Evolutionary conservation across 306 rosid genomes (phyloP).

Genomic region (Prunus mume): DNA sequence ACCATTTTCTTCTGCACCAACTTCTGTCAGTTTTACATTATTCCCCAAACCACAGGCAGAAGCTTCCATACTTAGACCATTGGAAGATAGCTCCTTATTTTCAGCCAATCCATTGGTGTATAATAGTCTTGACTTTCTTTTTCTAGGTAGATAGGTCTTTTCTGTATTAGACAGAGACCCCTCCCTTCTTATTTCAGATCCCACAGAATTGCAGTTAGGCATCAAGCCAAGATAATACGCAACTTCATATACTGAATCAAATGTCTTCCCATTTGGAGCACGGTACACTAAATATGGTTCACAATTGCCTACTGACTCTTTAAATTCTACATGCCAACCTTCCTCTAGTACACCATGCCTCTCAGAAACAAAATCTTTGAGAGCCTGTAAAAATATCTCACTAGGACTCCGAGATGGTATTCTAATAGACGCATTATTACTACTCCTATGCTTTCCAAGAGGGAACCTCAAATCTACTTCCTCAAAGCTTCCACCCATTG

Average conservation of each 20-base stretch:
- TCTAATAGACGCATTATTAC: constrained; percentile 49
- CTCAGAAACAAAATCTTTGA: constrained; percentile 80
- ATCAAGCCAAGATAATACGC: constrained; percentile 81
- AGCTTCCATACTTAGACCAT: constrained; percentile 38
- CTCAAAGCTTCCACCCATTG: constrained; percentile 48
- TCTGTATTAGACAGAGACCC: constrained; percentile 44
- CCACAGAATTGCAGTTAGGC: constrained; percentile 53
- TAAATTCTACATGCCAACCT: constrained; percentile 94
- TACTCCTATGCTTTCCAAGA: constrained; percentile 52
- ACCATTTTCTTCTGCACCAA: constrained; percentile 38
- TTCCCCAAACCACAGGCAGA: constrained; percentile 39
- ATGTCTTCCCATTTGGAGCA: constrained; percentile 92
- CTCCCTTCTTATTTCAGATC: constrained; percentile 58
- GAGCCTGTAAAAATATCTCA: constrained; percentile 81
- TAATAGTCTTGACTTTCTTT: constrained; percentile 55
- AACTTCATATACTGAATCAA: constrained; percentile 94
- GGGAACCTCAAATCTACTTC: constrained; percentile 56
- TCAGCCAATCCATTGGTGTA: constrained; percentile 67
- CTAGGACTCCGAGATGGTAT: constrained; percentile 50
- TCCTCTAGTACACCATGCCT: constrained; percentile 86
- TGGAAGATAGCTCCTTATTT: constrained; percentile 46
- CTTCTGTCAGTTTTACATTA: constrained; percentile 41
- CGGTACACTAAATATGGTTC: constrained; percentile 83
- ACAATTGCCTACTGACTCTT: constrained; percentile 57
- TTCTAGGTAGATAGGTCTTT: constrained; percentile 55